Percentiles rank a stretch among this genome's conserved stretches.
Conservation (phyloP, 2,329 filamentous ascomycete genomes). For the Hymenoscyphus occultus region DNA sequence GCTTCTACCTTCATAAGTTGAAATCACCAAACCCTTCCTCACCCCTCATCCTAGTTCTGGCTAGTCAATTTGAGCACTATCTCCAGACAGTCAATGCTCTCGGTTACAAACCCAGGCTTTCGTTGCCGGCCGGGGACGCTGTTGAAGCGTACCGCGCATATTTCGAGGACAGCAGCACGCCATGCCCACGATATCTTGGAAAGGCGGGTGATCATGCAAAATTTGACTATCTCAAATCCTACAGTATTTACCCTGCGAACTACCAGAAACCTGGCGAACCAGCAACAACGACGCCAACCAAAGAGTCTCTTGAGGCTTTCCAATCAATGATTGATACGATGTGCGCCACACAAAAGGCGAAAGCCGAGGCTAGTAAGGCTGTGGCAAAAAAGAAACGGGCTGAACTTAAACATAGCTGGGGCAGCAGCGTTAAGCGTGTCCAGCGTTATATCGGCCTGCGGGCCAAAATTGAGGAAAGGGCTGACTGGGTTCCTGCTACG, state of each 20-base stretch:
- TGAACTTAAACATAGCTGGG: slow-evolving; percentile 49
- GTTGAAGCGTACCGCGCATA: slow-evolving; percentile 54
- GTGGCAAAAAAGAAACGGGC: slow-evolving; percentile 47
- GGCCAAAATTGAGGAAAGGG: slow-evolving; percentile 23
- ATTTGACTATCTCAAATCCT: slow-evolving; percentile 24
- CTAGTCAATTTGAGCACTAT: slow-evolving; percentile 61
- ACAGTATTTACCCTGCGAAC: slow-evolving; percentile 34
- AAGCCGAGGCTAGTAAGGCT: slow-evolving; percentile 45
- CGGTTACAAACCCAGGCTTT: slow-evolving; percentile 43
- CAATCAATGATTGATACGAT: slow-evolving; percentile 52
- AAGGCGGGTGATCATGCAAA: slow-evolving; percentile 45
- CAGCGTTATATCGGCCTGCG: slow-evolving; percentile 71
- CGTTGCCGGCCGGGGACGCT: slow-evolving; percentile 51
- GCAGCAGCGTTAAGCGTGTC: slow-evolving; percentile 56
- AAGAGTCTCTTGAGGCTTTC: slow-evolving; percentile 46
- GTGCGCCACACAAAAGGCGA: slow-evolving; percentile 48
- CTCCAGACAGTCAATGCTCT: slow-evolving; percentile 65
- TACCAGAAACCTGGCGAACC: slow-evolving; percentile 32
- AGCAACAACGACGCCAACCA: slow-evolving; percentile 34
- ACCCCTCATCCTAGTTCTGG: slow-evolving; percentile 65
- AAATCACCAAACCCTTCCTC: slow-evolving; percentile 41
- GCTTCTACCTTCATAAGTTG: slow-evolving; percentile 65
- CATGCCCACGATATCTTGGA: slow-evolving; percentile 67
- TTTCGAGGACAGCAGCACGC: slow-evolving; percentile 59
- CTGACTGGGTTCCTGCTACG: slow-evolving; percentile 30